Base-by-base conservation (phyloP, 1,139 yeast genomes). In the Suhomyces panamericanus region DNA sequence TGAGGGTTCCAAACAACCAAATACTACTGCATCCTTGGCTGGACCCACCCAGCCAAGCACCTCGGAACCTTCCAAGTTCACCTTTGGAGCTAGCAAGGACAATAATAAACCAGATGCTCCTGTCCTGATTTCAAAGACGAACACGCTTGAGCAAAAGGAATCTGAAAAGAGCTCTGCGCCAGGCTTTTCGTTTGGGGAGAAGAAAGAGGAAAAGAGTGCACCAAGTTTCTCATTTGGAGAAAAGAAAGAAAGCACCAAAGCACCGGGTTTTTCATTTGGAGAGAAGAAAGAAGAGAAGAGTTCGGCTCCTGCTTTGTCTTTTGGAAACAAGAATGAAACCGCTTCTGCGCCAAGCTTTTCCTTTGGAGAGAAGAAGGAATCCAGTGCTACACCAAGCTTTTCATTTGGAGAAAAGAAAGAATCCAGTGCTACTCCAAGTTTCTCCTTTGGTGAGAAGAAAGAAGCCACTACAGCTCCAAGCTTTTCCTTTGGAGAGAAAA, bases 381-480 rank as follows among this genome's bases (percentile, higher is more conserved):
- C 3, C 27, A 32, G 11, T 10, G n/a, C n/a, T 1, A 14, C 13
- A n/a, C 35, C 14, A n/a, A 7, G 14, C 16, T 37, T 31, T 14
- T 20, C 28, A 2, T 37, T 37, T 10, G 33, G 39, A 31, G 34
- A 15, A 5, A 34, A 24, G 27, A 33, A 33, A 11, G 27, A 20
- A 6, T 6, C 15, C 9, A 20, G 11, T 14, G 1, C 16, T 22
- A 17, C 47, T 32, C 47, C 51, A 5, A 44, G 38, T 27, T 51
- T 54, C 22, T 39, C 46, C 14, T 48, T 51, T 31, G 56, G 49
- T n/a, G 44, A 39, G 31, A 38, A 45, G 24, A 35, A 40, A 34
- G 26, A 16, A 3, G 33, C 20, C 11, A 8, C 28, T 9, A 7
- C 27, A 5, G 37, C 28, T n/a, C 30, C 37, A 22, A 24, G 13